Conservation (phyloP, 1,139 yeast species). For the Geotrichum phurueaensis region DNA sequence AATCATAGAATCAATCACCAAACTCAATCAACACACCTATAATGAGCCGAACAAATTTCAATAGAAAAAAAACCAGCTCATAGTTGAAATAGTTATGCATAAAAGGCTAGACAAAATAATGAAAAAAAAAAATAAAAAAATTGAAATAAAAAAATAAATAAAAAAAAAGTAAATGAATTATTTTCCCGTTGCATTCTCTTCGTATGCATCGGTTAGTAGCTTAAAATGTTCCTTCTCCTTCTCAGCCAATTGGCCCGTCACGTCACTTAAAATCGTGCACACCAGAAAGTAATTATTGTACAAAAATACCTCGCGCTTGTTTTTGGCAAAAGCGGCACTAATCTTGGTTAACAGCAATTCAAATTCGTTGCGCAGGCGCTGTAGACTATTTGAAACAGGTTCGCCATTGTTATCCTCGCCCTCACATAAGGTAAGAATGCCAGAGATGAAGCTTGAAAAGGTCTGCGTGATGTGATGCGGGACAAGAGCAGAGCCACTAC, state of each 20-base stretch:
- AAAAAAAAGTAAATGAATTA: background rate
- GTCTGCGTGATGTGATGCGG: constrained; percentile 75
- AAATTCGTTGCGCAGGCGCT: constrained; percentile 67
- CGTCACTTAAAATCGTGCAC: constrained; percentile 32
- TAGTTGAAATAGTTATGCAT: background rate
- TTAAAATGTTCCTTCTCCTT: constrained; percentile 59
- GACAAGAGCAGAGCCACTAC: constrained; percentile 35
- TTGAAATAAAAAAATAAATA: background rate
- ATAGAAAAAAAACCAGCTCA: background rate
- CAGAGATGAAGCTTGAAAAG: constrained; percentile 69
- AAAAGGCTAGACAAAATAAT: too few species aligned
- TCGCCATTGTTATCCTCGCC: constrained; percentile 41
- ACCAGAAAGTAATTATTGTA: constrained; percentile 60
- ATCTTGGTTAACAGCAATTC: constrained; percentile 72
- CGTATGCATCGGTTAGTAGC: constrained; percentile 55
- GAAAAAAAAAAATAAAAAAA: background rate
- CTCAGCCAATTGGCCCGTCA: constrained; percentile 44
- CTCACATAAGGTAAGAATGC: constrained; percentile 52
- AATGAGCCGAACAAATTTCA: background rate
- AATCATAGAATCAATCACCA: background rate
- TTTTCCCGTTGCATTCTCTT: constrained; percentile 1
- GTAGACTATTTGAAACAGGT: constrained; percentile 65
- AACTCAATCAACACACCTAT: background rate
- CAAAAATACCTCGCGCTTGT: constrained; percentile 61
- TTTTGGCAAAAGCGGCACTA: constrained; percentile 20